phyloP scores from a whole-genome alignment of 768 basidiomycete genomes.

The Tylopilus sp. region DNA sequence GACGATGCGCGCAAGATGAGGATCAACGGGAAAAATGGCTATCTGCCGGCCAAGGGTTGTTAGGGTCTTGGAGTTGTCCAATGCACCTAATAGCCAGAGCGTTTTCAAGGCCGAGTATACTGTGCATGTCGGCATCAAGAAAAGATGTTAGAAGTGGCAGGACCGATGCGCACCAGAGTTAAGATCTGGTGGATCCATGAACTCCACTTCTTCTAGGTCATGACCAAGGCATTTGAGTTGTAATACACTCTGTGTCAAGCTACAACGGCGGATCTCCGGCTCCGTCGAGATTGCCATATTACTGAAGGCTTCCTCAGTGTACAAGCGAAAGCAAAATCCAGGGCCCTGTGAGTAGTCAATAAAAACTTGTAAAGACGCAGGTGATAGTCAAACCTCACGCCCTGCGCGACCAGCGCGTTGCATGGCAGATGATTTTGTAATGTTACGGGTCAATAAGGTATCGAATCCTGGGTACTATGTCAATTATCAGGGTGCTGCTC shows the following conservation, averaged over 20 bases:
- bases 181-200: constrained; percentile 83
- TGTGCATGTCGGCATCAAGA: constrained; percentile 24
- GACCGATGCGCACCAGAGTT: constrained; percentile 59
- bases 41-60: constrained; percentile 78
- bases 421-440: constrained; percentile 87
- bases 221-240: constrained; percentile 84
- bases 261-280: constrained; percentile 90
- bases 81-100: constrained; percentile 77
- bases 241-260: constrained; percentile 77
- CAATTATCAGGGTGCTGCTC: not conserved
- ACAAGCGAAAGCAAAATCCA: constrained; percentile 89
- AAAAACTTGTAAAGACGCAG: not conserved
- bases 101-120: constrained; percentile 63
- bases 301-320: constrained; percentile 78
- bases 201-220: constrained; percentile 75
- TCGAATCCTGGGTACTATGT: constrained; percentile 67
- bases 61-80: constrained; percentile 61
- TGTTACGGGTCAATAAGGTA: constrained; percentile 74
- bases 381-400: constrained; percentile 58
- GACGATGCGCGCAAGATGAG: constrained; percentile 71
- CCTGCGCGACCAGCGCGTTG: constrained; percentile 97
- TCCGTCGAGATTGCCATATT: constrained; percentile 62
- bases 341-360: constrained; percentile 46
- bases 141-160: not conserved
- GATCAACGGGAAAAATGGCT: constrained; percentile 92